Conservation (phyloP, 805 yeast species). For the Cyberlindnera saturnus region DNA sequence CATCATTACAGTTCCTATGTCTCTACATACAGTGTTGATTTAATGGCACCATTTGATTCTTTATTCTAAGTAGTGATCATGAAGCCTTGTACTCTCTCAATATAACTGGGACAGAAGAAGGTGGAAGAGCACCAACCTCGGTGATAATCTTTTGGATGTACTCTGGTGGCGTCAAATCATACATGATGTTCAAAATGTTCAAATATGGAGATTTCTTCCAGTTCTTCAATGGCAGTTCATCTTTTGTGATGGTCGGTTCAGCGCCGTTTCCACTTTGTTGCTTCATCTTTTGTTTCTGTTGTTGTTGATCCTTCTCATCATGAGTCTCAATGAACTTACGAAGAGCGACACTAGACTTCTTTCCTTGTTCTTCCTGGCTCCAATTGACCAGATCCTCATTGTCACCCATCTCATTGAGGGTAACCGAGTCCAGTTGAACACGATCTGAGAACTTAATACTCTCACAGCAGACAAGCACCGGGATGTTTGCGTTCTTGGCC, state of each 20-base stretch:
- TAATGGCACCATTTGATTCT: background rate
- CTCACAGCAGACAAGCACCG: constrained; percentile 94
- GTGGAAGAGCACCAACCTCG: constrained; percentile 93
- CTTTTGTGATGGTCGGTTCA: constrained; percentile 22
- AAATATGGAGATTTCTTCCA: constrained; percentile 62
- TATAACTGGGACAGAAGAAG: constrained; percentile 97
- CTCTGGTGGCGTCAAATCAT: constrained; percentile 91
- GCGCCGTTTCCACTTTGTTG: constrained; percentile 2
- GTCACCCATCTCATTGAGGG: constrained; percentile 86
- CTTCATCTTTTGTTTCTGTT: constrained; percentile 24
- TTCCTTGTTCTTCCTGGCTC: constrained; percentile 39
- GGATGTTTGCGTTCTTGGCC: constrained; percentile 81
- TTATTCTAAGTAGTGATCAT: background rate
- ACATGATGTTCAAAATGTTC: constrained; percentile 78
- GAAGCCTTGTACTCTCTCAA: constrained; percentile 75
- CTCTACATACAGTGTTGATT: background rate
- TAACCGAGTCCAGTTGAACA: constrained; percentile 94
- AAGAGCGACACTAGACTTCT: constrained; percentile 44
- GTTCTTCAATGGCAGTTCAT: constrained; percentile 42
- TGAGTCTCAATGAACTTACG: constrained; percentile 52
- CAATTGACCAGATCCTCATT: constrained; percentile 56
- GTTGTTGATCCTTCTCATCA: constrained; percentile 17
- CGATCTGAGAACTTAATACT: constrained; percentile 90
- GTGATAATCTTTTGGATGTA: constrained; percentile 92
- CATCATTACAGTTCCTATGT: background rate